Conservation (phyloP, 2,329 filamentous ascomycete species). For the Ciborinia camelliae region DNA sequence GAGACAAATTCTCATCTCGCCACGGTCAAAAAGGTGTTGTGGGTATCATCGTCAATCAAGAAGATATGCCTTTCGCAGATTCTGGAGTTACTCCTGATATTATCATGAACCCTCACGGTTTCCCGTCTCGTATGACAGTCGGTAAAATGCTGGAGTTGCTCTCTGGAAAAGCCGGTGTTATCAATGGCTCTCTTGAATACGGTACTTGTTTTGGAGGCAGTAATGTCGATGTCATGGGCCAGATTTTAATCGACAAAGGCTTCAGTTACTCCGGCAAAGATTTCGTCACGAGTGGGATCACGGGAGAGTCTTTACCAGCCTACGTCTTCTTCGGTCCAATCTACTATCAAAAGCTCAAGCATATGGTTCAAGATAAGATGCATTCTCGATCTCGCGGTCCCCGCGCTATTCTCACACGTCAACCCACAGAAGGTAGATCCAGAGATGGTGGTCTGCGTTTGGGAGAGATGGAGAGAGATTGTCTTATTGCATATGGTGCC, state of each 20-base stretch:
- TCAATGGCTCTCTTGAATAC: slow-evolving; percentile 83
- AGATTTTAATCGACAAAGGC: slow-evolving; percentile 78
- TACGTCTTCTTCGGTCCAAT: slow-evolving; percentile 99
- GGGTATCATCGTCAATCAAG: slow-evolving; percentile 92
- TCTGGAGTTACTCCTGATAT: slow-evolving; percentile 91
- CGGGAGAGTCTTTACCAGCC: slow-evolving; percentile 86
- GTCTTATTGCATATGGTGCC: slow-evolving; percentile 93
- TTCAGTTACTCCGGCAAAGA: slow-evolving; percentile 98
- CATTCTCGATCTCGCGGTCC: slow-evolving; percentile 90
- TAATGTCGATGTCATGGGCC: slow-evolving; percentile 85
- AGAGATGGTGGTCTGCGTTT: slow-evolving; percentile 87
- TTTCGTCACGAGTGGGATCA: slow-evolving; percentile 91
- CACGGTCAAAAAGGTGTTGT: slow-evolving; percentile 98
- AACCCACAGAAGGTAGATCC: slow-evolving; percentile 93
- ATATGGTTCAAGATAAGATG: slow-evolving; percentile 99
- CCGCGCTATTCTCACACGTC: slow-evolving; percentile 84
- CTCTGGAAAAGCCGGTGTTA: slow-evolving; percentile 86
- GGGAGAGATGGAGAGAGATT: slow-evolving; percentile 99
- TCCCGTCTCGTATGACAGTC: slow-evolving; percentile 98
- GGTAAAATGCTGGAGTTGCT: slow-evolving; percentile 96
- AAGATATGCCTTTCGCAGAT: slow-evolving; percentile 95
- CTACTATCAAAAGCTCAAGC: slow-evolving; percentile 99
- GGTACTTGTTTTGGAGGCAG: slow-evolving; percentile 82
- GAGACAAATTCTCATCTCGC: slow-evolving; percentile 97
- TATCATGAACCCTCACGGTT: slow-evolving; percentile 99